A percentile compares a stretch with the other conserved stretches of the same genome.
Conservation (phyloP, 768 basidiomycete genomes). For the Suillus placidus region DNA sequence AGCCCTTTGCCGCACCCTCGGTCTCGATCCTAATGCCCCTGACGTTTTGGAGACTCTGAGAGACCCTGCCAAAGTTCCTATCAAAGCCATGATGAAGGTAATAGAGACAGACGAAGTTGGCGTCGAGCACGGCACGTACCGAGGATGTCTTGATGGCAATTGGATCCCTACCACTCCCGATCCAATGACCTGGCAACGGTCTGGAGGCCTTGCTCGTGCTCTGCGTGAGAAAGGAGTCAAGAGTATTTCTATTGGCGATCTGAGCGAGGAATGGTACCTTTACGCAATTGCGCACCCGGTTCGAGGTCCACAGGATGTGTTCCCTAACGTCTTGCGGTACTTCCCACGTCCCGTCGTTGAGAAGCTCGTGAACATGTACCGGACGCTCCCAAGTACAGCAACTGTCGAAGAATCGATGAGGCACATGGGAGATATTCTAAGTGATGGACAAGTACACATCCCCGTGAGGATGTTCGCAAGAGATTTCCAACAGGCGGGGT, state of each 20-base stretch:
- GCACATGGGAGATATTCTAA: conserved; percentile 61
- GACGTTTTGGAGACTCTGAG: conserved; percentile 54
- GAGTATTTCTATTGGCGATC: conserved; percentile 66
- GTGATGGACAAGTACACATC: conserved; percentile 66
- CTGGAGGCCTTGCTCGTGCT: conserved; percentile 56
- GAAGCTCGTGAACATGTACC: conserved; percentile 49
- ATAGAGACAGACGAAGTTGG: conserved; percentile 64
- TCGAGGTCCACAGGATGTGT: conserved; percentile 48
- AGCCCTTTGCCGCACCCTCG: conserved; percentile 58
- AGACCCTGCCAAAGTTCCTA: conserved; percentile 51
- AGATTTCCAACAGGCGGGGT: conserved; percentile 57
- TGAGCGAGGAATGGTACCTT: conserved; percentile 77
- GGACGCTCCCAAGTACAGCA: conserved; percentile 42
- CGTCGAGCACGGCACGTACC: conserved; percentile 60
- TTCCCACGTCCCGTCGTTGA: conserved; percentile 53
- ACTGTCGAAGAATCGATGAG: conserved; percentile 44
- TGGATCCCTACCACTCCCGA: conserved; percentile 60
- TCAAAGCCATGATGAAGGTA: conserved; percentile 51
- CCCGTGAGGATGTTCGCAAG: conserved; percentile 63
- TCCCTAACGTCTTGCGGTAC: conserved; percentile 61
- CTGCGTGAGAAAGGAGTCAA: conserved; percentile 60
- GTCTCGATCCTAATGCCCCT: conserved; percentile 54
- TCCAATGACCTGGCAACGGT: conserved; percentile 69
- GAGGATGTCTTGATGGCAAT: conserved; percentile 60
- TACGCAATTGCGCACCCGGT: conserved; percentile 74